phyloP scores from a whole-genome alignment of 306 rosid genomes.

The Corylus heterophylla region DNA sequence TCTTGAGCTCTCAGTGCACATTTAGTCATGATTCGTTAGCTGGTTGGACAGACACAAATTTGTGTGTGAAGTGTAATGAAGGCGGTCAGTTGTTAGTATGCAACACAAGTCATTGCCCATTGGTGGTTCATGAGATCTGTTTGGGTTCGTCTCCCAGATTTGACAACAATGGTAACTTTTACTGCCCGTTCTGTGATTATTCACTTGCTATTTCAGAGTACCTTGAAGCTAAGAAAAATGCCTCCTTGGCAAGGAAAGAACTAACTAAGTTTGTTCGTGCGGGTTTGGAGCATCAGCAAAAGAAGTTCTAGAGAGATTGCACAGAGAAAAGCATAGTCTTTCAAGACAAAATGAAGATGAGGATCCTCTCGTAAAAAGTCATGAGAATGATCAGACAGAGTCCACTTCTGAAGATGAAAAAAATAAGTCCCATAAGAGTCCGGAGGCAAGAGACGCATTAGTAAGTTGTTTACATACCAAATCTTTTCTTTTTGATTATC shows the following conservation, averaged over 20 bases:
- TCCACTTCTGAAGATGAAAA: constrained; percentile 31
- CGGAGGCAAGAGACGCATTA: constrained; percentile 12
- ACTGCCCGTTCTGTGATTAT: constrained; percentile 76
- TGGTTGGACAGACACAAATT: constrained; percentile 27
- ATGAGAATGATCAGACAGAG: constrained; percentile 27
- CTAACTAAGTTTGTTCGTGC: constrained; percentile 40
- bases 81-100: constrained; percentile 61
- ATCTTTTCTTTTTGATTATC: constrained; percentile 1
- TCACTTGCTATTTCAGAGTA: constrained; percentile 50
- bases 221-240: constrained; percentile 58
- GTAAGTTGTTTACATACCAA: constrained; percentile 41
- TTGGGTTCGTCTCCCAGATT: constrained; percentile 39
- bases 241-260: constrained; percentile 50
- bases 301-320: constrained; percentile 22
- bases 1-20: constrained; percentile 39
- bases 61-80: constrained; percentile 58
- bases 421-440: constrained; percentile 27
- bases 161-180: constrained; percentile 43
- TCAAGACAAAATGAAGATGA: constrained; percentile 25
- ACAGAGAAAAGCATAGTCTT: constrained; percentile 28
- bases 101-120: constrained; percentile 50
- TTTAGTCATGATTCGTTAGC: constrained; percentile 27
- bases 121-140: constrained; percentile 67
- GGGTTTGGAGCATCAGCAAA: constrained; percentile 28
- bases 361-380: constrained; percentile 32